Evolutionary conservation across 345 rosid genomes (phyloP), one percentile per base, ranked within the genome.

Genomic region (Luvunga scandens): DNA sequence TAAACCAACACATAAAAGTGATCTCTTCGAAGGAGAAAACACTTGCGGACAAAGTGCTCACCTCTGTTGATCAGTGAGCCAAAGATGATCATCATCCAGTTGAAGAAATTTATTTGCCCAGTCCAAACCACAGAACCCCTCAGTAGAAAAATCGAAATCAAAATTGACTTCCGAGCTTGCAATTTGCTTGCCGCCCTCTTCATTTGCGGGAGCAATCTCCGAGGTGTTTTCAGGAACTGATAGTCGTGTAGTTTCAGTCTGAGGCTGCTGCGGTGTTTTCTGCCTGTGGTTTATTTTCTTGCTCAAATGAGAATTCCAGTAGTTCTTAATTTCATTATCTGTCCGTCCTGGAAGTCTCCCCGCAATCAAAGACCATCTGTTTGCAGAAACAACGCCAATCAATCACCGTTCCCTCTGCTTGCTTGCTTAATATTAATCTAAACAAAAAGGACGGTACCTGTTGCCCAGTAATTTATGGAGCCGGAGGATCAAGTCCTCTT

Each of bases 261-360:
- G 50, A 45, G 50, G 50, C 50, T 13, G 50, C 18, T 72, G 71
- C 1, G 53, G 56, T 4, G 28, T 73, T 75, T 79, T 82, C 66
- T 83, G 86, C 39, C 81, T 64, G 2, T 79, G 79, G 3, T 67
- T 86, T 71, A 84, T 78, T 79, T 86, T 87, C 77, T 87, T 90
- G 88, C 90, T 84, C 88, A 90, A 86, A 82, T 85, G 91, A 82
- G 94, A 88, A 81, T 90, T 90, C 94, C 91, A 90, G 80, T 90
- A 87, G 56, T 90, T 90, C 78, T 90, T 90, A 16, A 90, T 90
- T 78, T 90, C 94, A 77, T 90, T 88, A 80, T 90, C 94, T 24
- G 94, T 90, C 77, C 94, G 83, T 24, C 94, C 94, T 5, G 91
- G 91, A 76, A 90, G 88, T 77, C 94, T 87, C 79, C 94, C 92